Percentiles rank a stretch among this genome's conserved stretches.
Evolutionary conservation across 2,329 filamentous ascomycete genomes (phyloP).

Genomic region (Tolypocladium guangdongense): DNA sequence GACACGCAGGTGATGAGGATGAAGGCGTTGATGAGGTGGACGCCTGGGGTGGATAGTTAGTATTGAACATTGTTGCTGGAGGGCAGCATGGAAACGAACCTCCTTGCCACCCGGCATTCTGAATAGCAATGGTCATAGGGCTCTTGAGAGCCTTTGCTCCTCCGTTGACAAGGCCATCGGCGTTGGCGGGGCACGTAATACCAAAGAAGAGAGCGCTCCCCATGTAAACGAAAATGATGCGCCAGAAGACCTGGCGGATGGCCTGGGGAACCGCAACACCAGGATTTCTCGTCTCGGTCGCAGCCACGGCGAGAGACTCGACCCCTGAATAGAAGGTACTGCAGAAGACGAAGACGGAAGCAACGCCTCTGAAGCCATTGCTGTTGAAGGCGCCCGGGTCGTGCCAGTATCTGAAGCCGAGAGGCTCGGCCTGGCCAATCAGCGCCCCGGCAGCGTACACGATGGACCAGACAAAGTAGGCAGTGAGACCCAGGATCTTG

Average conservation of each 20-base stretch:
- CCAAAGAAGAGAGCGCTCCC: conserved; percentile 66
- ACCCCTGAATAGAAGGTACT: conserved; percentile 62
- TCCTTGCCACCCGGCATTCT: conserved; percentile 61
- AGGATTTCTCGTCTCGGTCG: conserved; percentile 49
- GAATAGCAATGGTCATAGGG: conserved; percentile 63
- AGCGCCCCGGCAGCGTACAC: conserved; percentile 60
- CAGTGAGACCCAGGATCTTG: conserved; percentile 58
- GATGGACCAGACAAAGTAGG: conserved; percentile 65
- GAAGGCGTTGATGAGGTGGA: conserved; percentile 68
- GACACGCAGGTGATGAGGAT: conserved; percentile 63
- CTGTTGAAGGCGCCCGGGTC: conserved; percentile 57
- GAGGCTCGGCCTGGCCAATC: conserved; percentile 39
- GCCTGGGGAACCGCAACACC: conserved; percentile 43
- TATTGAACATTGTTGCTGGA: not conserved
- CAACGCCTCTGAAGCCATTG: conserved; percentile 55
- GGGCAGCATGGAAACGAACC: conserved; percentile 24
- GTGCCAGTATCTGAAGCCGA: conserved; percentile 64
- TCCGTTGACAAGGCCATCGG: conserved; percentile 50
- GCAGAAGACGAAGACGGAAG: conserved; percentile 57
- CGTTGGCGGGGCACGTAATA: conserved; percentile 61
- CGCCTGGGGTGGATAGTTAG: conserved; percentile 19
- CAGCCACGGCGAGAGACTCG: conserved; percentile 51
- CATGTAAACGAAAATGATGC: conserved; percentile 54
- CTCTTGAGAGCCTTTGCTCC: conserved; percentile 54
- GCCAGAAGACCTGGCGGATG: conserved; percentile 50